phyloP scores from a whole-genome alignment of 176 grass and related monocot genomes.

The Eremochloa ophiuroides region DNA sequence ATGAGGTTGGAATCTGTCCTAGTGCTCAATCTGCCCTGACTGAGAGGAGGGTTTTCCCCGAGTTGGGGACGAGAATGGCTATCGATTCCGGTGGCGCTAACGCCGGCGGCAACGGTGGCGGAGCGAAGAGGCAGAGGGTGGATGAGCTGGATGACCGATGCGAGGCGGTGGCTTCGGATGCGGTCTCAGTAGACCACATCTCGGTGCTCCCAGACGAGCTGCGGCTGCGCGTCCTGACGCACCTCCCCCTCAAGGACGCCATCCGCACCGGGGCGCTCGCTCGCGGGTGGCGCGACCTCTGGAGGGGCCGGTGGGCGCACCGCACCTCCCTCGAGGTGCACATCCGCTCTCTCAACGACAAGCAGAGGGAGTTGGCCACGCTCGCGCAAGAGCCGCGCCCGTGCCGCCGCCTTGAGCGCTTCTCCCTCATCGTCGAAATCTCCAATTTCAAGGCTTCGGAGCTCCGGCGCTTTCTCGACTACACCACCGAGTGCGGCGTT shows the following conservation, averaged over 20 bases:
- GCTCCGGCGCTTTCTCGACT: conserved; percentile 20
- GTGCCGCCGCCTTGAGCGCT: conserved; percentile 38
- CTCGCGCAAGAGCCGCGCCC: not conserved
- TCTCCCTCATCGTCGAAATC: conserved; percentile 6
- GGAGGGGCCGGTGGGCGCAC: no score
- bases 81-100: not conserved
- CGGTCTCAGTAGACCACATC: not conserved
- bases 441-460: not conserved
- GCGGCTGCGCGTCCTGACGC: not conserved
- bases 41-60: no score
- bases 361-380: not conserved
- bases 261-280: conserved; percentile 40
- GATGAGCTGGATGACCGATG: not conserved
- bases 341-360: not conserved
- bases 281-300: conserved; percentile 41
- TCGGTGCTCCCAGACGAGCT: not conserved
- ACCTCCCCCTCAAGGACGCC: conserved; percentile 47
- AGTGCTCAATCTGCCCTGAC: no score
- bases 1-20: no score
- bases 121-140: not conserved
- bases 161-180: not conserved
- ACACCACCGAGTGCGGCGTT: conserved; percentile 27
- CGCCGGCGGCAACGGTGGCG: not conserved
- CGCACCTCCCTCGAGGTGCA: conserved; percentile 23
- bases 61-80: not conserved